A percentile compares a stretch with the other conserved stretches of the same genome.
Evolutionary conservation across 768 basidiomycete genomes (phyloP).

Genomic region (Kwoniella dendrophila): DNA sequence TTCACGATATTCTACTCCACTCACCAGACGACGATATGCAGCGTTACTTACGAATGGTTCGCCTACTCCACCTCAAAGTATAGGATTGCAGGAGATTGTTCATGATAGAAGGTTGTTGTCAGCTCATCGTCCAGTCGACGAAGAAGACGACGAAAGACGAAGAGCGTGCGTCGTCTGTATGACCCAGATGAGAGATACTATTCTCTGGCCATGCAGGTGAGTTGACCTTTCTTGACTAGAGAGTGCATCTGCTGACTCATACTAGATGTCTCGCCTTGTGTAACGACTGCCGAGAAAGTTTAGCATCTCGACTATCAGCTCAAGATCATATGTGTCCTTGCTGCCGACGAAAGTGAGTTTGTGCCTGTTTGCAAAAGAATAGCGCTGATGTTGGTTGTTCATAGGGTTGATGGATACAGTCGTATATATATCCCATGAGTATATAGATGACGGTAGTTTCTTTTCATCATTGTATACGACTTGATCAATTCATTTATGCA

Average conservation of each 20-base stretch:
- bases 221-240: not conserved
- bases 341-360: slow-evolving; percentile 38
- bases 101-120: slow-evolving; percentile 23
- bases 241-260: not conserved
- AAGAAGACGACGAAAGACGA: slow-evolving; percentile 43
- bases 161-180: slow-evolving; percentile 49
- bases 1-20: slow-evolving; percentile 28
- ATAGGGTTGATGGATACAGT: slow-evolving; percentile 48
- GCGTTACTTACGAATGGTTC: slow-evolving; percentile 32
- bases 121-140: slow-evolving; percentile 14
- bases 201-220: slow-evolving; percentile 50
- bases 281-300: slow-evolving; percentile 49
- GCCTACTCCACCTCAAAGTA: slow-evolving; percentile 6
- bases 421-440: slow-evolving; percentile 45
- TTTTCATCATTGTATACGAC: too few species aligned
- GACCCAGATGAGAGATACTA: slow-evolving; percentile 47
- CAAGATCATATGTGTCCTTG: slow-evolving; percentile 52
- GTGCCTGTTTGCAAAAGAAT: too few species aligned
- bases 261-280: slow-evolving; percentile 46
- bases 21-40: slow-evolving; percentile 44
- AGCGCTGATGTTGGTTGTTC: slow-evolving; percentile 1
- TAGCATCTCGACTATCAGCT: slow-evolving; percentile 45
- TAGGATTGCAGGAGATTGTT: slow-evolving; percentile 23
- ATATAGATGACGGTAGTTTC: not conserved
- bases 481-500: not conserved